Conservation (phyloP, 225 moss, liverwort and hornwort species). For the Marchantia paleacea region DNA sequence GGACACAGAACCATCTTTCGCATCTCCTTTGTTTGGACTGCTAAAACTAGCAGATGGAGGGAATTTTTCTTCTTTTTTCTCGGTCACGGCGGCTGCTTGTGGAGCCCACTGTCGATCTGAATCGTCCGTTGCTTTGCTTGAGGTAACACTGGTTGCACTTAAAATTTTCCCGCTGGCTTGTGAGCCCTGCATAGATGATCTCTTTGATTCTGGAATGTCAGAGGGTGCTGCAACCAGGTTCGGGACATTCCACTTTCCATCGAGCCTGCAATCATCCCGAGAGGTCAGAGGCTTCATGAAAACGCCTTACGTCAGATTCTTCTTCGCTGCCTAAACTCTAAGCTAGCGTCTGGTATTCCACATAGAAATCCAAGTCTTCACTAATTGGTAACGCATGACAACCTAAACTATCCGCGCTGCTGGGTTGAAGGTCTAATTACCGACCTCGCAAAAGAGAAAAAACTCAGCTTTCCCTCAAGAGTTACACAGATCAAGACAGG, state of each 20-base stretch:
- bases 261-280: constrained; percentile 30
- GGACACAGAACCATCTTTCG: constrained; percentile 20
- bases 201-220: constrained; percentile 33
- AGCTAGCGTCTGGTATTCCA: not conserved
- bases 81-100: not conserved
- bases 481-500: constrained; percentile 89
- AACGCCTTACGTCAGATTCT: not conserved
- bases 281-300: not conserved
- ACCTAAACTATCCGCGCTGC: not conserved
- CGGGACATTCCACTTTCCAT: constrained; percentile 19
- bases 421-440: constrained; percentile 7
- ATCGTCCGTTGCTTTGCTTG: not conserved
- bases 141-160: not conserved
- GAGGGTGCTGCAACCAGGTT: constrained; percentile 34
- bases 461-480: constrained; percentile 86
- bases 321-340: not conserved
- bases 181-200: not conserved
- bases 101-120: not conserved
- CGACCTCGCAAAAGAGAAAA: constrained; percentile 85
- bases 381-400: not conserved
- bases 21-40: constrained; percentile 12
- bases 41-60: not conserved
- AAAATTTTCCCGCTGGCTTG: not conserved
- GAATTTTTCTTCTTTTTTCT: not conserved
- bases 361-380: not conserved